Evolutionary conservation across 2,329 filamentous ascomycete species (phyloP).

Genomic region (Aspergillus japonicus): DNA sequence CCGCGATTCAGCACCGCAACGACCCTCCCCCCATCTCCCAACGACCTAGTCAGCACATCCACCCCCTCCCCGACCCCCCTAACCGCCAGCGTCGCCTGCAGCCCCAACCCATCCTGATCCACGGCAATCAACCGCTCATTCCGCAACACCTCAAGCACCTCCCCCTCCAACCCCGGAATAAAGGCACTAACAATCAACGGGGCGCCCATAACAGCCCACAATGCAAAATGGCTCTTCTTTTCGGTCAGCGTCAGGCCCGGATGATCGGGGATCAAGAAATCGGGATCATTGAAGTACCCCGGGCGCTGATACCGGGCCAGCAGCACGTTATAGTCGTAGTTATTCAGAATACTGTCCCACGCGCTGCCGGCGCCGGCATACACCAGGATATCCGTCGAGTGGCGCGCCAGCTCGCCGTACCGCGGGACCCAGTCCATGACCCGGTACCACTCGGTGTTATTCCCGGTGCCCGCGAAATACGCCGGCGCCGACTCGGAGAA

Average conservation of each 20-base stretch:
- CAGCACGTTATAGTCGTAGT: conserved; percentile 48
- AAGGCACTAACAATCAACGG: conserved; percentile 52
- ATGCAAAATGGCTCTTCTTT: conserved; percentile 49
- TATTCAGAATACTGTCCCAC: conserved; percentile 51
- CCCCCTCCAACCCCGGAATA: conserved; percentile 37
- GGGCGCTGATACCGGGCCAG: conserved; percentile 47
- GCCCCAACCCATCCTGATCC: conserved; percentile 44
- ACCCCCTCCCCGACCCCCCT: conserved; percentile 42
- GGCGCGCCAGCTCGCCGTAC: conserved; percentile 47
- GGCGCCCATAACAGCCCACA: conserved; percentile 53
- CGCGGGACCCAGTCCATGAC: conserved; percentile 48
- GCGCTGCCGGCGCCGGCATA: conserved; percentile 43
- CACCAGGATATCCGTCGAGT: conserved; percentile 46
- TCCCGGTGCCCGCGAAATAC: conserved; percentile 41
- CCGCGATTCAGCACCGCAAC: conserved; percentile 51
- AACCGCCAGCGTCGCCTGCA: conserved; percentile 51
- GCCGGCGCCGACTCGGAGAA: conserved; percentile 50
- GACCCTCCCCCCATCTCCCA: conserved; percentile 49
- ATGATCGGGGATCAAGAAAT: conserved; percentile 53
- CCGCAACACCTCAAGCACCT: conserved; percentile 39
- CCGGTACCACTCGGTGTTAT: conserved; percentile 46
- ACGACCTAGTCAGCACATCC: conserved; percentile 49
- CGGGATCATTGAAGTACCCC: conserved; percentile 50
- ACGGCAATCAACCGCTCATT: conserved; percentile 46
- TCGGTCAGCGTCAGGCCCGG: conserved; percentile 45